These are phyloP conservation scores for Aspergillus fructus DNA, from an alignment of 2,329 filamentous ascomycete species.

Conservation along the genomic window DNA sequence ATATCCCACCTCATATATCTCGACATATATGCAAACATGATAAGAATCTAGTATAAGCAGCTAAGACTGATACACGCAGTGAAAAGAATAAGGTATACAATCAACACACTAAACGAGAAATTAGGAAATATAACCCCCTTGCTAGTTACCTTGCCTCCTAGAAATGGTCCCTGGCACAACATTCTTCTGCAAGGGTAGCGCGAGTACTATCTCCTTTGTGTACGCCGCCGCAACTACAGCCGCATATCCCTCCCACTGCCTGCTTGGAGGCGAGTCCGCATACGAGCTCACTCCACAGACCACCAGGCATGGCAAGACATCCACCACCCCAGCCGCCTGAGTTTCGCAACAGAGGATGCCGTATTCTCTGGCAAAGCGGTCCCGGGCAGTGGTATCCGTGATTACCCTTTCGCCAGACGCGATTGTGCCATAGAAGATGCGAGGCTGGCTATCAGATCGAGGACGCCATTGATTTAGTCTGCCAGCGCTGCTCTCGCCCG, in stretches of 20 bases:
- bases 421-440: not conserved
- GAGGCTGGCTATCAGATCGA: not conserved
- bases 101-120: no score
- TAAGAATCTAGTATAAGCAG: no score
- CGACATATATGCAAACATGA: no score
- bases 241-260: not conserved
- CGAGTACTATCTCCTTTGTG: not conserved
- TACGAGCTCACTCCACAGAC: not conserved
- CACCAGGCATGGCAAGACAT: not conserved
- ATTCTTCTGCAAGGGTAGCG: no score
- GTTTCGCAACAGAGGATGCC: slow-evolving; percentile 2
- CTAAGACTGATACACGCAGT: no score
- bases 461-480: not conserved
- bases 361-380: not conserved
- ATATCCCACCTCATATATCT: no score
- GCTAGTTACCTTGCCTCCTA: no score
- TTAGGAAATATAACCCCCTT: rapidly evolving
- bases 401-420: not conserved
- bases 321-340: slow-evolving; percentile 3
- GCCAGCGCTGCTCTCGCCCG: not conserved
- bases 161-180: no score
- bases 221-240: not conserved
- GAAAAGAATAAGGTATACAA: no score
- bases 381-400: not conserved
- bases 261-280: not conserved